phyloP scores from a whole-genome alignment of 75 land plant species.

The Sequoia sempervirens region DNA sequence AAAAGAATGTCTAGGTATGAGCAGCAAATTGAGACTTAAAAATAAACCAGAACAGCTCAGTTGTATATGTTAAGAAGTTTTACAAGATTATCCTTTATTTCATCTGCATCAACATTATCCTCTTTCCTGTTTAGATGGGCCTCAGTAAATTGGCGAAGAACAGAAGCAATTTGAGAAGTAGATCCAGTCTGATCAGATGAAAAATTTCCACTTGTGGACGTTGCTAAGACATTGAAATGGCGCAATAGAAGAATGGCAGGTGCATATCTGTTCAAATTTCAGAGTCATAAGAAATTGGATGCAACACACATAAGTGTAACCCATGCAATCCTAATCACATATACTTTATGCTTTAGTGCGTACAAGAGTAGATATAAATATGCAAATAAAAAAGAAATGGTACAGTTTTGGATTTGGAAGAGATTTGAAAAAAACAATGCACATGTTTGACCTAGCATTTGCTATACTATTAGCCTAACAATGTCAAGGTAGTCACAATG shows the following conservation, averaged over 20 bases:
- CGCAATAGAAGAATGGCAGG: constrained; percentile 75
- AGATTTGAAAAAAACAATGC: background rate
- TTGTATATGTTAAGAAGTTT: constrained; percentile 6
- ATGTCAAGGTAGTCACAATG: background rate
- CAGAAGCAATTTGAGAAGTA: constrained; percentile 56
- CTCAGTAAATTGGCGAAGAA: constrained; percentile 52
- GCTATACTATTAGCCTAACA: background rate
- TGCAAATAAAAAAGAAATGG: background rate
- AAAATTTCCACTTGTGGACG: constrained; percentile 35
- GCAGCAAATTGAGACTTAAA: background rate
- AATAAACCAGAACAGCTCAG: constrained; percentile 3
- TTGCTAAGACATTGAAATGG: constrained; percentile 70
- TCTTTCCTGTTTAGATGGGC: constrained; percentile 35
- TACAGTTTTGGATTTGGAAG: background rate
- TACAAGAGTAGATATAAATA: background rate
- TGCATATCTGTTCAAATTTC: constrained; percentile 45
- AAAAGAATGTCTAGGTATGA: constrained; percentile 7
- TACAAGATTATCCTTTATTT: constrained; percentile 23
- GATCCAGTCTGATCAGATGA: constrained; percentile 52
- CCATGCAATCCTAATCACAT: background rate
- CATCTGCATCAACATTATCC: constrained; percentile 13
- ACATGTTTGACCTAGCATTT: background rate
- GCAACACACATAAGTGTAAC: background rate
- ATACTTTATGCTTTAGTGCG: background rate
- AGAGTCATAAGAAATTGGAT: background rate